Base-by-base conservation (phyloP, 225 moss, liverwort and hornwort genomes). In the Polytrichum commune region DNA sequence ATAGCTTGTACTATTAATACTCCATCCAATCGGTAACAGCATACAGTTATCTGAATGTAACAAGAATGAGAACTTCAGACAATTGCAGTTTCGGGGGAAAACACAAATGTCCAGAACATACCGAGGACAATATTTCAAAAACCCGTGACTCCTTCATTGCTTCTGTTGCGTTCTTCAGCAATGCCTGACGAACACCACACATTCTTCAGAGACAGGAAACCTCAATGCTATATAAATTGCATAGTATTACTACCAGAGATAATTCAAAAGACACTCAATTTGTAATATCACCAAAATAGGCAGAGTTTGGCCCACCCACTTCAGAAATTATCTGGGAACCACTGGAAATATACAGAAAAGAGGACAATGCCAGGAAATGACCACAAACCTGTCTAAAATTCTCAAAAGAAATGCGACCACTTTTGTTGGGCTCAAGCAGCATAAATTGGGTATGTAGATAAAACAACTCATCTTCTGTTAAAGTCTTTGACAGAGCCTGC, bases 111-210 rank as follows among this genome's bases (percentile, higher is more conserved):
- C 13, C 3, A 62, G 54, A 7, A 83, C 93, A 55, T 80, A 96
- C 96, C 69, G 96, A 92, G 54, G 90, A 84, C 71, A 96, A 81
- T 60, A 96, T 87, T 75, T 96, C 96, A 75, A 92, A 96, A 27
- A 96, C 92, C 72, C 86, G 82, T 0, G 96, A 93, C 75, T 96
- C 96, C 77, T 92, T 96, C 96, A 96, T 96, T 38, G 96, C 96
- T 57, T 96, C 96, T 26, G 96, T 96, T 62, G 96, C 88, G 65
- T 93, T 87, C 66, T 88, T 96, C 22, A 92, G 56, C 10, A 96
- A 78, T 64, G 90, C 96, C 96, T 96, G 90, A 62, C 68, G 18
- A 73, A 35, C 68, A 27, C 23, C 22, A 62, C 62, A 23, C 9
- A 27, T 62, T 62, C 24, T 22, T 62, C 27, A 27, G 5, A 23